Base-by-base conservation (phyloP, 164 flowering plant species). In the Santalum album region DNA sequence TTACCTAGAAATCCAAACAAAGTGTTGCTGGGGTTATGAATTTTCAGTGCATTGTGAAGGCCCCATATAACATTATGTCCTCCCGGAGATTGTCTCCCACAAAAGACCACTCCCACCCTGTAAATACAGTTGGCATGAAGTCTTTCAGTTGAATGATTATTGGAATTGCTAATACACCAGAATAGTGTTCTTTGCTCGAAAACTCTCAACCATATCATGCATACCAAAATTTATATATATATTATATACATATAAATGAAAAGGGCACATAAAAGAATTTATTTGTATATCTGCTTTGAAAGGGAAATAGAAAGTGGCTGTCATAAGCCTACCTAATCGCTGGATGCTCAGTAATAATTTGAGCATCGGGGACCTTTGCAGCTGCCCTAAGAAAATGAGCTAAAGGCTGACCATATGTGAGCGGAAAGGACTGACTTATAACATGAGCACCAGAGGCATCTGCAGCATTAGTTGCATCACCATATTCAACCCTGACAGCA, bases 31-130 rank as follows among this genome's bases (percentile, higher is more conserved):
- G 83, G 71, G 75, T 92, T 92, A 75, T 89, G 96, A 53, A 55
- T 56, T 66, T 92, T 80, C 32, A 92, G 81, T 63, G 92, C 97
- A 35, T 62, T 62, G 63, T 70, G 61, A 60, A 92, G 91, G 42
- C 99, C 99, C 99, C 99, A 90, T 12, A 92, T 60, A 45, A 92
- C 97, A 78, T 92, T 92, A 62, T 92, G 99, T 50, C 99, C 99
- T 69, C 99, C 99, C 25, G 99, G 99, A 67, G 99, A 89, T 61
- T 92, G 99, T 65, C 99, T 81, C 19, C 99, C 99, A 60, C 92
- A 85, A 58, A 90, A 90, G 54, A 92, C 96, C 19, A 87, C 38
- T 59, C 99, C 99, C 38, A 92, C 99, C 81, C 99, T 92, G 75
- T 36, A 35, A 63, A 32, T 39, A 64, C 1, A 45, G 20, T n/a